Evolutionary conservation across 1,139 yeast genomes (phyloP).

Genomic region (Saccharomyces pastorianus): DNA sequence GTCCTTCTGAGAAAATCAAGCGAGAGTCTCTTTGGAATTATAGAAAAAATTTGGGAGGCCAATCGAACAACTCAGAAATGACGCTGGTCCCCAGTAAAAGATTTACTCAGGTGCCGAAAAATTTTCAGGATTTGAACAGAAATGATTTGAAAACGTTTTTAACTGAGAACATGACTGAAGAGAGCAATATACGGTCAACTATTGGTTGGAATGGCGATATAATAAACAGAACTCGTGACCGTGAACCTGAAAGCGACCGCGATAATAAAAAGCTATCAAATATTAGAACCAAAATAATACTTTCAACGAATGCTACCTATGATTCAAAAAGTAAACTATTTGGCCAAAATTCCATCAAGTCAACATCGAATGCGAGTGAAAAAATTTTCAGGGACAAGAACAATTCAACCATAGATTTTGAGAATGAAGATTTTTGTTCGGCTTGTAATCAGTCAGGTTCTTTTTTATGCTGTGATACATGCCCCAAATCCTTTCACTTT

Average conservation of each 20-base stretch:
- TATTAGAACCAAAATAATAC: conserved; percentile 2
- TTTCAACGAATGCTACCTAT: conserved; percentile 1
- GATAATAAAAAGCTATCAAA: not conserved
- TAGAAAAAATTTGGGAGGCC: conserved; percentile 12
- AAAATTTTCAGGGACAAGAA: conserved; percentile 13
- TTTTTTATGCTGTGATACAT: conserved; percentile 86
- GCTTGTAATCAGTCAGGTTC: conserved; percentile 85
- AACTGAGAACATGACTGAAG: not conserved
- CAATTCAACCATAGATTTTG: conserved; percentile 20
- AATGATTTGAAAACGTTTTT: not conserved
- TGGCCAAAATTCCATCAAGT: conserved; percentile 23
- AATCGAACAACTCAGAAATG: not conserved
- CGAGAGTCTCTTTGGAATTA: conserved; percentile 26
- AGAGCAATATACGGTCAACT: not conserved
- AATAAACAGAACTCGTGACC: not conserved
- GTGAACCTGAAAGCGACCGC: not conserved
- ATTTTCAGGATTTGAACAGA: not conserved
- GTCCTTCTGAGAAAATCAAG: conserved; percentile 28
- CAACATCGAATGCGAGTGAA: conserved; percentile 10
- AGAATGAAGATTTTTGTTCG: conserved; percentile 82
- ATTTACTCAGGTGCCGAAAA: not conserved
- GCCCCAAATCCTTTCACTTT: conserved; percentile 89
- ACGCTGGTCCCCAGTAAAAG: not conserved
- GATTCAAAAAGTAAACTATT: conserved; percentile 24
- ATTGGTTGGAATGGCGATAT: not conserved